A percentile compares a stretch with the other conserved stretches of the same genome.
Evolutionary conservation across 2,329 filamentous ascomycete genomes (phyloP).

Genomic region (Acrodontium crateriforme): DNA sequence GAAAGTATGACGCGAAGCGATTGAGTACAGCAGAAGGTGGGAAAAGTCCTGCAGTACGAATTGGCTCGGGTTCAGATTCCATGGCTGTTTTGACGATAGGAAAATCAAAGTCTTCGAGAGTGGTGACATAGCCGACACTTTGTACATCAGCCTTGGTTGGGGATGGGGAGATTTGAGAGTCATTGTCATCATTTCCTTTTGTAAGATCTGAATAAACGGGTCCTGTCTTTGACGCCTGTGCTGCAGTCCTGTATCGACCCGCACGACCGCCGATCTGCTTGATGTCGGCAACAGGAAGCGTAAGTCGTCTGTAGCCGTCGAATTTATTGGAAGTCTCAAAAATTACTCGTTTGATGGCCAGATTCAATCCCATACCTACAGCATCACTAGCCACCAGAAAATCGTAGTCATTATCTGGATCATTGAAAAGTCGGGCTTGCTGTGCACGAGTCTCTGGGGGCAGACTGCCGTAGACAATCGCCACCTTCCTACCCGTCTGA

Average conservation of each 20-base stretch:
- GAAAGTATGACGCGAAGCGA: slow-evolving; percentile 69
- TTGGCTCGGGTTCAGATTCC: slow-evolving; percentile 45
- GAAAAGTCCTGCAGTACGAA: slow-evolving; percentile 58
- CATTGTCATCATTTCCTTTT: slow-evolving; percentile 13
- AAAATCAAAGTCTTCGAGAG: slow-evolving; percentile 59
- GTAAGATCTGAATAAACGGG: too few species aligned
- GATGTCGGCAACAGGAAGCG: slow-evolving; percentile 60
- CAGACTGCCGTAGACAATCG: slow-evolving; percentile 82
- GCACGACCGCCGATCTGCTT: slow-evolving; percentile 94
- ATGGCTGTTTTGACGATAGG: slow-evolving; percentile 49
- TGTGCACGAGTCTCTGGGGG: slow-evolving; percentile 86
- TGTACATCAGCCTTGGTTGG: slow-evolving; percentile 2
- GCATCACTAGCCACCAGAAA: slow-evolving; percentile 88
- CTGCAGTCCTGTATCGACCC: slow-evolving; percentile 67
- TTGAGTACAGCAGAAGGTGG: slow-evolving; percentile 60
- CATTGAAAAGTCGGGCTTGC: slow-evolving; percentile 87
- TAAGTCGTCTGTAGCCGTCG: slow-evolving; percentile 43
- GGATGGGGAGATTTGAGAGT: slow-evolving; percentile 3
- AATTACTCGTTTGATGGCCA: slow-evolving; percentile 77
- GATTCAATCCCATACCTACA: slow-evolving; percentile 91
- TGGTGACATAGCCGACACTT: slow-evolving; percentile 59
- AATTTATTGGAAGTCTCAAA: slow-evolving; percentile 69
- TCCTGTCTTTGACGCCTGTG: slow-evolving; percentile 29
- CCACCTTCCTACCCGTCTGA: slow-evolving; percentile 63
- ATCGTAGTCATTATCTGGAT: slow-evolving; percentile 90